These are phyloP conservation scores for Dictyostelium capitatum DNA, from an alignment of 78 protist species.

Conservation along the genomic window DNA sequence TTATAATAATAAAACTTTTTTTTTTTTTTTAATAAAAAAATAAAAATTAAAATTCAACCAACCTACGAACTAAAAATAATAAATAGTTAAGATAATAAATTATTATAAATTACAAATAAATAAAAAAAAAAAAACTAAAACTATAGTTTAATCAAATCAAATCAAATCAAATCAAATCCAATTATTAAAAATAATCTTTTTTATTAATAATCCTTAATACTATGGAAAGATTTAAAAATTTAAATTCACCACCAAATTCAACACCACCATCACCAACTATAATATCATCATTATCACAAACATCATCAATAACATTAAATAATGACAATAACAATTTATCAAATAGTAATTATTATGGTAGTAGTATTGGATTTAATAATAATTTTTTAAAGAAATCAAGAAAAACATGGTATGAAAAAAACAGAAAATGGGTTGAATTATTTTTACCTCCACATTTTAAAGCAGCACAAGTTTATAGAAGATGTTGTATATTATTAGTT, in stretches of 20 bases:
- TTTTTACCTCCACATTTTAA: slow-evolving; percentile 17
- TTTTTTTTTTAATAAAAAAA: too few relatives aligned
- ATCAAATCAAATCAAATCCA: too few relatives aligned
- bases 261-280: slow-evolving; percentile 9
- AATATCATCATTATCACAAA: not conserved
- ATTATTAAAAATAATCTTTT: too few relatives aligned
- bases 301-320: not conserved
- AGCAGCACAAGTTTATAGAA: slow-evolving; percentile 7
- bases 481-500: not conserved
- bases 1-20: too few relatives aligned
- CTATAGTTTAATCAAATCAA: too few relatives aligned
- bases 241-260: slow-evolving; percentile 18
- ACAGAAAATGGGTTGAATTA: not conserved
- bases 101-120: too few relatives aligned
- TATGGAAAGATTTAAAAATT: not conserved
- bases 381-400: not conserved
- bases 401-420: not conserved
- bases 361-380: not conserved
- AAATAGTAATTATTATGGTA: not conserved
- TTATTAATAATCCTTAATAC: not conserved
- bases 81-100: too few relatives aligned
- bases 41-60: too few relatives aligned
- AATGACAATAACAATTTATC: not conserved
- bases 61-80: too few relatives aligned
- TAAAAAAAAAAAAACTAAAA: too few relatives aligned